A percentile compares a stretch with the other conserved stretches of the same genome.
Conservation (phyloP, 75 land plant genomes). For the Ceratopteris richardii region DNA sequence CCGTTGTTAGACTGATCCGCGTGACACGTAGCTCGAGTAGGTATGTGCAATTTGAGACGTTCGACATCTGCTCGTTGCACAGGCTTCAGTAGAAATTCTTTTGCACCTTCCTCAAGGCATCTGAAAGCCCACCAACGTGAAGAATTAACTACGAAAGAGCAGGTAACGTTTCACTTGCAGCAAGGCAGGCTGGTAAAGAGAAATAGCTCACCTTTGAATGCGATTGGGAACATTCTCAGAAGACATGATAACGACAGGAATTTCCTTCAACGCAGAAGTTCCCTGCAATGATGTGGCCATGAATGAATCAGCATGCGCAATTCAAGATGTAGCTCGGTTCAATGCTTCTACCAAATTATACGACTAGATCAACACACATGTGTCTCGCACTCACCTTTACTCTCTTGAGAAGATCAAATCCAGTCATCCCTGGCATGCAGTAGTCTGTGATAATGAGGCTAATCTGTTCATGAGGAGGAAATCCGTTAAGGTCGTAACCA, state of each 20-base stretch:
- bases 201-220: conserved; percentile 40
- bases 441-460: conserved; percentile 82
- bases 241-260: conserved; percentile 84
- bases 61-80: conserved; percentile 22
- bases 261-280: conserved; percentile 52
- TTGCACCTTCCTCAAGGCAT: conserved; percentile 31
- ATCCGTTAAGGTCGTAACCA: too few relatives aligned
- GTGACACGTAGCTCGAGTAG: not conserved
- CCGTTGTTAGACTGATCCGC: not conserved
- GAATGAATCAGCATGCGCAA: too few relatives aligned
- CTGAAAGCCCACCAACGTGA: too few relatives aligned
- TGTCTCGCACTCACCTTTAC: conserved; percentile 65
- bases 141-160: too few relatives aligned
- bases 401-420: conserved; percentile 72
- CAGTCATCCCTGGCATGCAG: conserved; percentile 91
- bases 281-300: conserved; percentile 25
- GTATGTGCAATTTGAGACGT: conserved; percentile 10
- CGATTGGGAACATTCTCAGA: conserved; percentile 68
- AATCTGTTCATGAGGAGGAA: conserved; percentile 47
- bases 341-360: too few relatives aligned
- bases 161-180: too few relatives aligned
- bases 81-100: conserved; percentile 32
- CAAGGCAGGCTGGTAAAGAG: too few relatives aligned
- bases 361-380: too few relatives aligned
- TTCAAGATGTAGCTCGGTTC: too few relatives aligned